Evolutionary conservation across 768 basidiomycete genomes (phyloP).

Genomic region (Lactarius hengduanensis): DNA sequence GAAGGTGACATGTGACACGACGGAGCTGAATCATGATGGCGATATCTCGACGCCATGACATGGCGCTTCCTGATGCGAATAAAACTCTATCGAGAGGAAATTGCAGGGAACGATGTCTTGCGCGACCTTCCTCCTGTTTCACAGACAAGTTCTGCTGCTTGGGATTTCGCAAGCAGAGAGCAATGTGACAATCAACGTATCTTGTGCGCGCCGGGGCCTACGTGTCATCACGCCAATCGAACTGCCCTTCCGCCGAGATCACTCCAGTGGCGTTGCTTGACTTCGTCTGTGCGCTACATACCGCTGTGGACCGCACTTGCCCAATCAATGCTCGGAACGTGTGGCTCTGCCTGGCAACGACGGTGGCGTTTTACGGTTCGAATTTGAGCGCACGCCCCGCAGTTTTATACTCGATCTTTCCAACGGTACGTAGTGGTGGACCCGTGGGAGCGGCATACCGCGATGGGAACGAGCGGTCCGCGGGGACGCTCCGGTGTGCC

Average conservation of each 20-base stretch:
- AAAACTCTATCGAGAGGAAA: neutral
- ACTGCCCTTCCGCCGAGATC: conserved; percentile 1
- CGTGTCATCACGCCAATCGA: neutral
- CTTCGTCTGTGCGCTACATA: neutral
- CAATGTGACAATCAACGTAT: neutral
- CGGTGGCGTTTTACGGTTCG: neutral
- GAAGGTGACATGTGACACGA: neutral
- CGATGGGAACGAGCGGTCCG: neutral
- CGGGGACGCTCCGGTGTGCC: neutral
- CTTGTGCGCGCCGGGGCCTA: neutral
- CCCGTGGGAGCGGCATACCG: neutral
- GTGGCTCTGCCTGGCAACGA: neutral
- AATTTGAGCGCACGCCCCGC: neutral
- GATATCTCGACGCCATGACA: neutral
- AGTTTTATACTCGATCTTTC: neutral
- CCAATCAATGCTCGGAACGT: neutral
- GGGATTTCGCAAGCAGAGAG: conserved; percentile 2
- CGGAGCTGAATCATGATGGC: neutral
- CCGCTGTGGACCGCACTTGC: neutral
- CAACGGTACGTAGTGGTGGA: neutral
- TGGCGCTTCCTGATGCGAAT: neutral
- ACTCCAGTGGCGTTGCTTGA: neutral
- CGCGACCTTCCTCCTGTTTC: neutral
- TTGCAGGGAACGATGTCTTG: neutral
- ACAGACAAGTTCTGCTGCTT: conserved; percentile 6